Evolutionary conservation across 257 asterid genomes (phyloP), one percentile per base, ranked within the genome.

Genomic region (Jacaranda copaia): DNA sequence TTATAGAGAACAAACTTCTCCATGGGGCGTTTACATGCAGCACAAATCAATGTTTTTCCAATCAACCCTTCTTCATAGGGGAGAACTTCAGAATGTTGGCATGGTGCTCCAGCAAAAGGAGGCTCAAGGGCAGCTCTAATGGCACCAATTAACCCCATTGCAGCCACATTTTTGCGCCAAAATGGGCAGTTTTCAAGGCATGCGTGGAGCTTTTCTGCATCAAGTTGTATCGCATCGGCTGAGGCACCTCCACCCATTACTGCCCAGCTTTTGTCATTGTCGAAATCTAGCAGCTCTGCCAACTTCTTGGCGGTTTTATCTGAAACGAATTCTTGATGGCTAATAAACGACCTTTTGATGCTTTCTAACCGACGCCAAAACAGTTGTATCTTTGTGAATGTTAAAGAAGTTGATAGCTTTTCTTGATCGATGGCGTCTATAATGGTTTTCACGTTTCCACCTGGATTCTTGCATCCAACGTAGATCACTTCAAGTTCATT

Each of bases 311-410:
- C 53, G 5, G 78, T 79, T 70, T 61, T 79, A 62, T 70, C 80
- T 36, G 58, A 62, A 20, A 10, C 42, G 15, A 68, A 6, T 6
- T 70, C 64, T 25, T 76, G 87, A 42, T 60, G 74, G 55, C 42
- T 72, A 20, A 11, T 32, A 2, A 73, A 43, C 51, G 83, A 84
- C 49, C 77, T 84, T 73, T 74, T 81, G 58, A 92, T 81, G 61
- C 78, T 73, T 78, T 87, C 91, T 46, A 89, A 71, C 3, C 92
- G 92, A 51, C 84, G 79, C 97, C 98, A 93, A 45, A 93, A 88
- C 72, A 87, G 79, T 10, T 76, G 51, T 5, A 84, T 75, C 78
- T 87, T 83, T 45, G 79, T 46, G 72, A 63, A 77, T 40, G 76
- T 73, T 61, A 89, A 84, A 51, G 77, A 84, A 25, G 68, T 32